Evolutionary conservation across 257 asterid species (phyloP).

Genomic region (Anisodus tanguticus): DNA sequence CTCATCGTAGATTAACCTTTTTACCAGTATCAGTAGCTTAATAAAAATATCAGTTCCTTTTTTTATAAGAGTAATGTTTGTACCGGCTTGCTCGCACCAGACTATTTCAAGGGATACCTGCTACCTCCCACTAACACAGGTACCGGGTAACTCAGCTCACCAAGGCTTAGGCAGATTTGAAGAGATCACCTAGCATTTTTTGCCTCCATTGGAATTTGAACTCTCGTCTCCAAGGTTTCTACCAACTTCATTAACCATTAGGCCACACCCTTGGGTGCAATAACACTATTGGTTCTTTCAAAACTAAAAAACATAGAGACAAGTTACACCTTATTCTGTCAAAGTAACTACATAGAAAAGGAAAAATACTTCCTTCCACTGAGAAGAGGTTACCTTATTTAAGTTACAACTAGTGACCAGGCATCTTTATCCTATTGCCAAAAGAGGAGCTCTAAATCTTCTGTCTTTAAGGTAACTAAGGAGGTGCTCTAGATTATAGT

Average conservation of each 20-base stretch:
- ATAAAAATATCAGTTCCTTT: neutral
- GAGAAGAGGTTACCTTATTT: neutral
- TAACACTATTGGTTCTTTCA: neutral
- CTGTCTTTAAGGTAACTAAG: neutral
- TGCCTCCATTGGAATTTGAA: neutral
- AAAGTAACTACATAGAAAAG: constrained; percentile 24
- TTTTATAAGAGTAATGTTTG: neutral
- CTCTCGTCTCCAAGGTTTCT: neutral
- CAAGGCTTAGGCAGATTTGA: neutral
- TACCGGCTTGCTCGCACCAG: neutral
- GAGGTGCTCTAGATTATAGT: constrained; percentile 8
- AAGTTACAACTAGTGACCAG: neutral
- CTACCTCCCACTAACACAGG: neutral
- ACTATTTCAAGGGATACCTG: neutral
- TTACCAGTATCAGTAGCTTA: neutral
- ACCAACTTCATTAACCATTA: neutral
- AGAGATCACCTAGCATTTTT: neutral
- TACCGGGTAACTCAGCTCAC: neutral
- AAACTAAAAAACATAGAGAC: neutral
- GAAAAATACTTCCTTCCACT: neutral
- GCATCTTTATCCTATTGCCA: neutral
- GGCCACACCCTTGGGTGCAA: constrained; percentile 10
- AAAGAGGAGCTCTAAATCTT: neutral
- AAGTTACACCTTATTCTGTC: neutral
- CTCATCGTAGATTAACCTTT: neutral